Evolutionary conservation across 2,329 filamentous ascomycete species (phyloP).

Genomic region (Teratosphaeria destructans): DNA sequence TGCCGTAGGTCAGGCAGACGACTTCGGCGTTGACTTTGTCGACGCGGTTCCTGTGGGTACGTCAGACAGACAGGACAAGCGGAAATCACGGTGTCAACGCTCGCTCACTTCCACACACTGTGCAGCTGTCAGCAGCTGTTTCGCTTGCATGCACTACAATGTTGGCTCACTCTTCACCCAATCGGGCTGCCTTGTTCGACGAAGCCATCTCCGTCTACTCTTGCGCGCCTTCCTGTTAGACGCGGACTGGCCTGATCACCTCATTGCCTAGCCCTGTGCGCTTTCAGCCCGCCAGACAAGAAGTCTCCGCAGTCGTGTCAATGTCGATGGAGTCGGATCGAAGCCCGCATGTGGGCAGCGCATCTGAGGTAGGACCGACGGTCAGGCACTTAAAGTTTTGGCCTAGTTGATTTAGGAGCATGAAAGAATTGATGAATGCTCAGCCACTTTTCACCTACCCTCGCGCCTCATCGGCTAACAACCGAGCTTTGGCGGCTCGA

Average conservation of each 20-base stretch:
- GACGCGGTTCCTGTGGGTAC: slow-evolving; percentile 63
- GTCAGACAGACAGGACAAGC: neutral
- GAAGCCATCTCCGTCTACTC: slow-evolving; percentile 36
- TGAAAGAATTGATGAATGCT: too few species aligned
- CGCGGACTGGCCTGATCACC: slow-evolving; percentile 9
- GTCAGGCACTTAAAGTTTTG: neutral
- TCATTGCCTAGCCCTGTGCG: slow-evolving; percentile 10
- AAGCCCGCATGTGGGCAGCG: neutral
- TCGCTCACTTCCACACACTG: slow-evolving; percentile 77
- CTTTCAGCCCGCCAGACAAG: neutral
- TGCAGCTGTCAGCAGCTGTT: slow-evolving; percentile 24
- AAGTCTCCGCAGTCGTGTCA: neutral
- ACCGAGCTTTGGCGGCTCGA: neutral
- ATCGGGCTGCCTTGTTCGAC: slow-evolving; percentile 55
- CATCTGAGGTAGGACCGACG: neutral
- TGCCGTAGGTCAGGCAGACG: slow-evolving; percentile 94
- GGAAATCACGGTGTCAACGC: neutral
- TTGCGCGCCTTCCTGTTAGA: neutral
- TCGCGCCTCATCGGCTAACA: neutral
- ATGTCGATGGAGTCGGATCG: neutral
- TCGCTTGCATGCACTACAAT: slow-evolving; percentile 3
- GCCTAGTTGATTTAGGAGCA: neutral
- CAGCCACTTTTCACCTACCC: too few species aligned
- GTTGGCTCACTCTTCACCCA: slow-evolving; percentile 65
- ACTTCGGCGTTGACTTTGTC: slow-evolving; percentile 98